phyloP scores from a whole-genome alignment of 2,329 filamentous ascomycete genomes.

The Botrytis hyacinthi region DNA sequence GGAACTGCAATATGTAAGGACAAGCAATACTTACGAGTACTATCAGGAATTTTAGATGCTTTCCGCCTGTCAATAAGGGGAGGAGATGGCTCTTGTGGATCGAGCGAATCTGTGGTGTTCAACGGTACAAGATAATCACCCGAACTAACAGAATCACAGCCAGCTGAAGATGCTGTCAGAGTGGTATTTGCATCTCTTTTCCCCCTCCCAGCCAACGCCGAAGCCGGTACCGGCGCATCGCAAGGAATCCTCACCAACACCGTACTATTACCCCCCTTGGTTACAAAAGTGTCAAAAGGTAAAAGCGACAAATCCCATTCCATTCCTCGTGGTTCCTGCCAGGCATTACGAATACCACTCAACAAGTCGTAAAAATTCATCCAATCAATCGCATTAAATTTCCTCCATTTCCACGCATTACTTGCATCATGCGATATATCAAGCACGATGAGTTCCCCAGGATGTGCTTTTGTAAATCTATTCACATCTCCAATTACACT shows the following conservation, averaged over 20 bases:
- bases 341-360: slow-evolving; percentile 27
- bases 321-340: slow-evolving; percentile 17
- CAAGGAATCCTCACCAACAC: slow-evolving; percentile 28
- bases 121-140: neutral
- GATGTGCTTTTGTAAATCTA: slow-evolving; percentile 27
- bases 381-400: slow-evolving; percentile 23
- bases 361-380: slow-evolving; percentile 23
- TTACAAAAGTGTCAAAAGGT: slow-evolving; percentile 28
- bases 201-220: no score
- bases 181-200: neutral
- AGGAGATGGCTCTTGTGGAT: neutral
- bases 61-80: neutral
- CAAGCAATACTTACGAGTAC: neutral
- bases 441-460: slow-evolving; percentile 32
- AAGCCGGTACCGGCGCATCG: slow-evolving; percentile 14
- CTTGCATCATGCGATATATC: slow-evolving; percentile 31
- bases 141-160: neutral
- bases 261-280: slow-evolving; percentile 27
- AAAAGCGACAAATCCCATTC: slow-evolving; percentile 26
- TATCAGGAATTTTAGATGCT: neutral
- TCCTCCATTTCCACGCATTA: neutral
- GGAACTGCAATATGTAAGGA: neutral
- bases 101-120: neutral
- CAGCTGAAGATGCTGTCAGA: neutral
- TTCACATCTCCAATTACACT: slow-evolving; percentile 31